A percentile compares a stretch with the other conserved stretches of the same genome.
Conservation (phyloP, 768 basidiomycete species). For the Tricholomella constricta region DNA sequence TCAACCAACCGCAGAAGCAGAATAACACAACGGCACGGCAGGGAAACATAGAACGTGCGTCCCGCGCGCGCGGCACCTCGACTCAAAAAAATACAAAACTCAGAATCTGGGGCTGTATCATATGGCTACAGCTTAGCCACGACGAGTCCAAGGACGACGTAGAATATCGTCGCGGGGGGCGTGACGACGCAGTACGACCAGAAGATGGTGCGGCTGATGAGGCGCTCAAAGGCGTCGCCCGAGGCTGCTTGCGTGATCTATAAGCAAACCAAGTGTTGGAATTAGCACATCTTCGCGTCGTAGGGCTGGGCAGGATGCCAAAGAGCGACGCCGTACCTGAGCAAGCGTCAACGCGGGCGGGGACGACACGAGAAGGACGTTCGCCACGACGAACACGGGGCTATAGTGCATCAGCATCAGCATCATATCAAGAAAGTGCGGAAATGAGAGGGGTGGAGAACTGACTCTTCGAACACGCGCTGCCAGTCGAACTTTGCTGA, state of each 20-base stretch:
- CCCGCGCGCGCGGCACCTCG: no score
- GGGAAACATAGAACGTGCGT: no score
- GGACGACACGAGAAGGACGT: conserved; percentile 78
- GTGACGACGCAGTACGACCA: conserved; percentile 91
- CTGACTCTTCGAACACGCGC: conserved; percentile 75
- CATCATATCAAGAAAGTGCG: conserved; percentile 1
- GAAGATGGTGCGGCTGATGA: conserved; percentile 90
- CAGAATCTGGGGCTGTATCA: no score
- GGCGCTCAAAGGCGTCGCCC: conserved; percentile 87
- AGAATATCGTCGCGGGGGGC: conserved; percentile 77
- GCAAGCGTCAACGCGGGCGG: conserved; percentile 68
- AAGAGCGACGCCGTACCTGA: conserved; percentile 46
- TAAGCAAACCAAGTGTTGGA: not conserved
- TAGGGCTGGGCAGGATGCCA: not conserved
- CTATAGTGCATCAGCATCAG: conserved; percentile 37
- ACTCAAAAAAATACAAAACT: no score
- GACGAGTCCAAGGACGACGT: conserved; percentile 74
- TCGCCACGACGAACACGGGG: conserved; percentile 86
- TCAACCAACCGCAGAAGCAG: no score
- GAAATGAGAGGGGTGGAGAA: conserved; percentile 18
- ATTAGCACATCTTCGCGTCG: no score
- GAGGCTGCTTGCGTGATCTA: conserved; percentile 83
- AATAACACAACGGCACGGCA: no score
- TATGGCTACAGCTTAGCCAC: conserved; percentile 52
- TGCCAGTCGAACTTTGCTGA: conserved; percentile 61